These are phyloP conservation scores for Termitomyces heimii DNA, from an alignment of 768 basidiomycete genomes.

Conservation along the genomic window DNA sequence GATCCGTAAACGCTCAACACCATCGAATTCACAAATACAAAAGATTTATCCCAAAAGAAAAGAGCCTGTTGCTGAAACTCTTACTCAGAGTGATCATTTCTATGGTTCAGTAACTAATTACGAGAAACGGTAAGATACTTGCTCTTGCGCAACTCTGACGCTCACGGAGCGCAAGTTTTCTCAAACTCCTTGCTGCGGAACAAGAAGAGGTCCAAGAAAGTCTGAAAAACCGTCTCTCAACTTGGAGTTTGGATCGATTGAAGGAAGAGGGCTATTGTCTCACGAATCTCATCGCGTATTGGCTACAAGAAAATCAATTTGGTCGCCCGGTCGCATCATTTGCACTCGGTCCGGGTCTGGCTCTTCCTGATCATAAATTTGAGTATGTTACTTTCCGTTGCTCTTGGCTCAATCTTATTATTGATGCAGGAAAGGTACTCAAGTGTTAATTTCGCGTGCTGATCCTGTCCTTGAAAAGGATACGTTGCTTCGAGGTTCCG, in stretches of 20 bases:
- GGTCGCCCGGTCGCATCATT: conserved; percentile 67
- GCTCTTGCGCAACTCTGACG: conserved; percentile 9
- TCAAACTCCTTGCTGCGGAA: conserved; percentile 50
- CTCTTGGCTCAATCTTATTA: neutral
- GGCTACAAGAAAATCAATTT: conserved; percentile 58
- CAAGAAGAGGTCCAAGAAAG: conserved; percentile 57
- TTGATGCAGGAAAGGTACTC: conserved; percentile 58
- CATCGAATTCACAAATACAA: conserved; percentile 1
- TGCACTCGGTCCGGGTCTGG: conserved; percentile 52
- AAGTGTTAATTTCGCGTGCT: conserved; percentile 55
- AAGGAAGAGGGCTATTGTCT: conserved; percentile 70
- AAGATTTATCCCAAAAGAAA: conserved; percentile 29
- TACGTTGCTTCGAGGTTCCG: conserved; percentile 44
- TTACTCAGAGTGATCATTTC: conserved; percentile 33
- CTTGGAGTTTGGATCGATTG: conserved; percentile 59
- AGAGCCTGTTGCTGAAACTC: conserved; percentile 25
- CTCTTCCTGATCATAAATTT: conserved; percentile 62
- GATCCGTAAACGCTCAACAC: conserved; percentile 11
- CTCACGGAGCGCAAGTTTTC: conserved; percentile 26
- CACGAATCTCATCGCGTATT: conserved; percentile 59
- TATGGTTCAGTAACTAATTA: conserved; percentile 50
- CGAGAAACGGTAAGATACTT: conserved; percentile 37
- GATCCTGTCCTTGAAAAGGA: conserved; percentile 52
- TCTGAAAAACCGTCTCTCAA: conserved; percentile 56
- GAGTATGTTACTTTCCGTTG: conserved; percentile 40